Percentiles rank a stretch among this genome's conserved stretches.
phyloP scores from a whole-genome alignment of 371 early-diverging fungal genomes.

The Mycotypha africana region DNA sequence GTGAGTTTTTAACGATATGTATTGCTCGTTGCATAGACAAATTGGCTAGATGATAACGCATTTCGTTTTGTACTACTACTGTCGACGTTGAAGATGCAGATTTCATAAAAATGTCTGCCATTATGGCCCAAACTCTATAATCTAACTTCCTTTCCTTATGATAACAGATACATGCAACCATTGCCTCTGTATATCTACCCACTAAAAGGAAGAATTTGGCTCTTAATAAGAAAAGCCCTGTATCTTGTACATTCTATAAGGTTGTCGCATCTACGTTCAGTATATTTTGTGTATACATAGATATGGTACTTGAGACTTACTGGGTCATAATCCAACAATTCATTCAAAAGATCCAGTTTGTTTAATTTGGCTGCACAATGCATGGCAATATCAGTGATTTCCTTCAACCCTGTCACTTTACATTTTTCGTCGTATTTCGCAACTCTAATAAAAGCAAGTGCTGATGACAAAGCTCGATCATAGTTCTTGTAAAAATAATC shows the following conservation, averaged over 20 bases:
- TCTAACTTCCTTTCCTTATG: slow-evolving; percentile 27
- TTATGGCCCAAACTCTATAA: slow-evolving; percentile 28
- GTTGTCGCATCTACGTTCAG: too few relatives aligned
- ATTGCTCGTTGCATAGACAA: slow-evolving; percentile 28
- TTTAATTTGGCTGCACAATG: slow-evolving; percentile 31
- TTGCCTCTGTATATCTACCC: slow-evolving; percentile 26
- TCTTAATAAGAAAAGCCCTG: slow-evolving; percentile 24
- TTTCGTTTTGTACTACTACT: slow-evolving; percentile 1
- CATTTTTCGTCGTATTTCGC: slow-evolving; percentile 20
- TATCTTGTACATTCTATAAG: slow-evolving; percentile 23
- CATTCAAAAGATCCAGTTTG: slow-evolving; percentile 19
- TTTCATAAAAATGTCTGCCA: slow-evolving; percentile 20
- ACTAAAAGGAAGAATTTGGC: slow-evolving; percentile 29
- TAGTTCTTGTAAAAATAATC: slow-evolving; percentile 38
- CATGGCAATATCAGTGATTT: slow-evolving; percentile 36
- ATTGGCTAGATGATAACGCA: slow-evolving; percentile 32
- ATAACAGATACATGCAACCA: slow-evolving; percentile 27
- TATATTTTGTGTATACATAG: not conserved
- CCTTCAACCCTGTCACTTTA: slow-evolving; percentile 31
- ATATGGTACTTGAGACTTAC: slow-evolving; percentile 8
- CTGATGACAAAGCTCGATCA: slow-evolving; percentile 23
- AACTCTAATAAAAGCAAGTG: slow-evolving; percentile 26
- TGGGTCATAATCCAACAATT: slow-evolving; percentile 25
- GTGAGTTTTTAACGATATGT: slow-evolving; percentile 25
- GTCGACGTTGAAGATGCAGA: not conserved